Percentiles rank a stretch among this genome's conserved stretches.
phyloP scores from a whole-genome alignment of 805 yeast species.

The Wickerhamomyces canadensis region DNA sequence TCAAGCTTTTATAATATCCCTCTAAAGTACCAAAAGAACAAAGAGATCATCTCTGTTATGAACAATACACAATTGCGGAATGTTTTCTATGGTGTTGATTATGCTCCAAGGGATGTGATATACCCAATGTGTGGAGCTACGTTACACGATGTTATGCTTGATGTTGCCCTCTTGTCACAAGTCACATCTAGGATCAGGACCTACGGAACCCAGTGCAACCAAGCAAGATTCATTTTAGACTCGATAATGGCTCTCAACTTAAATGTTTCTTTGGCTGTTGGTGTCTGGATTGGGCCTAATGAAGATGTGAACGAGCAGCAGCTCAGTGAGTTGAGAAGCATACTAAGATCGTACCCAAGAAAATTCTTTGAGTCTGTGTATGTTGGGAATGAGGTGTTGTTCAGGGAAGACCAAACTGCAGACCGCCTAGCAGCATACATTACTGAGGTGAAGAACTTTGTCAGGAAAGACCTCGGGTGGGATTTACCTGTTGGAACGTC shows the following conservation, averaged over 20 bases:
- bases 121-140: constrained; percentile 50
- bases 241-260: constrained; percentile 46
- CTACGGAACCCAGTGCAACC: constrained; percentile 59
- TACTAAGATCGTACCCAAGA: constrained; percentile 40
- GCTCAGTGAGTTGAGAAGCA: constrained; percentile 36
- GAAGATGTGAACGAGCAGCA: constrained; percentile 40
- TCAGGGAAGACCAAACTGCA: constrained; percentile 41
- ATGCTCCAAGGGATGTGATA: constrained; percentile 50
- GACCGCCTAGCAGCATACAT: constrained; percentile 37
- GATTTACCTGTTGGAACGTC: constrained; percentile 57
- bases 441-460: constrained; percentile 32
- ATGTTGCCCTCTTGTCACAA: constrained; percentile 50
- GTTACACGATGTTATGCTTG: constrained; percentile 45
- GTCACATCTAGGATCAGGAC: constrained; percentile 53
- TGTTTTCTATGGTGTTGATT: constrained; percentile 52
- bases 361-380: constrained; percentile 43
- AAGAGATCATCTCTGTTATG: constrained; percentile 34
- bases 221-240: constrained; percentile 44
- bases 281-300: constrained; percentile 55
- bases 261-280: constrained; percentile 53
- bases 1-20: constrained; percentile 29
- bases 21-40: constrained; percentile 27
- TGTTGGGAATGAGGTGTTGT: constrained; percentile 61
- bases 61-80: constrained; percentile 26
- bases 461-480: constrained; percentile 28